Evolutionary conservation across 2,329 filamentous ascomycete species (phyloP).

Genomic region (Hypoxylon sp.): DNA sequence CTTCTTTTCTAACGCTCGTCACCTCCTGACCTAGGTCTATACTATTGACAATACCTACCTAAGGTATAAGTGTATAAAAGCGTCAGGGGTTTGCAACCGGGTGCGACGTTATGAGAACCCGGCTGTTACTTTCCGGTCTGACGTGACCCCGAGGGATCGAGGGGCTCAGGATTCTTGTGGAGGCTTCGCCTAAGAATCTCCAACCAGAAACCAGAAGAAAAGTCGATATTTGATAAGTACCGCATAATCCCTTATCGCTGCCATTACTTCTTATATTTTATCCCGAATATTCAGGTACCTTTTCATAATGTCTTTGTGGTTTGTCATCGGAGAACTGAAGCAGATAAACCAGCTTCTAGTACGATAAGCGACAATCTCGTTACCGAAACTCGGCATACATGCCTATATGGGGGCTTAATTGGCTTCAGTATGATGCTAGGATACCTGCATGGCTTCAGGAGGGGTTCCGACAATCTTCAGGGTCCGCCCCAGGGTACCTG

Average conservation of each 20-base stretch:
- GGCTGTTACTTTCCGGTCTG: slow-evolving; percentile 29
- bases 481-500: slow-evolving; percentile 19
- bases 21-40: background rate
- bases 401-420: slow-evolving; percentile 27
- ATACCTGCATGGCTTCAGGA: slow-evolving; percentile 22
- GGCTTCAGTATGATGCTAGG: slow-evolving; percentile 19
- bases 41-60: too few species aligned
- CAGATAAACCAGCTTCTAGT: background rate
- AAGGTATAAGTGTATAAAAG: background rate
- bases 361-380: background rate
- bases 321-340: background rate
- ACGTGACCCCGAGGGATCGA: slow-evolving; percentile 29
- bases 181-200: background rate
- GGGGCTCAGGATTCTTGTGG: slow-evolving; percentile 5
- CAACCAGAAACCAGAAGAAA: background rate
- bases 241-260: slow-evolving; percentile 6
- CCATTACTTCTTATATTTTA: background rate
- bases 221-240: background rate
- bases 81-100: slow-evolving; percentile 24
- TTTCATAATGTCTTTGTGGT: background rate
- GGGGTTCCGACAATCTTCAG: slow-evolving; percentile 18
- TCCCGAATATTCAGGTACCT: background rate
- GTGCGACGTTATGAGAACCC: slow-evolving; percentile 32
- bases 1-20: background rate
- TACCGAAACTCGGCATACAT: slow-evolving; percentile 2